A percentile compares a stretch with the other conserved stretches of the same genome.
These are phyloP conservation scores for Phialocephala subalpina DNA, from an alignment of 2,329 filamentous ascomycete genomes.

Conservation along the genomic window DNA sequence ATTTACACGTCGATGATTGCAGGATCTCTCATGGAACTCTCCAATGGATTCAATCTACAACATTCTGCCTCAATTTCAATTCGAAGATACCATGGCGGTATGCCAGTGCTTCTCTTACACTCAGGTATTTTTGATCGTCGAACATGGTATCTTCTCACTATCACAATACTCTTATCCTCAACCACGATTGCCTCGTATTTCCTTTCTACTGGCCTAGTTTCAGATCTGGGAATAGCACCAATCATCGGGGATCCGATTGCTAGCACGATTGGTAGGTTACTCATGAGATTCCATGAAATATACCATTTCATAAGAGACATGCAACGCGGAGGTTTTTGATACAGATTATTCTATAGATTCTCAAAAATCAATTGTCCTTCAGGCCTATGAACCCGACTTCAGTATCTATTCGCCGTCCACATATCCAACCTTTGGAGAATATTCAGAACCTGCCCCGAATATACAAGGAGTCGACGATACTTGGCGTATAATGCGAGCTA, in stretches of 20 bases:
- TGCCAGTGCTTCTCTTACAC: slow-evolving; percentile 11
- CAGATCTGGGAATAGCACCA: slow-evolving; percentile 9
- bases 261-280: background rate
- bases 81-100: slow-evolving; percentile 1
- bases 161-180: slow-evolving; percentile 1
- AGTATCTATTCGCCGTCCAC: background rate
- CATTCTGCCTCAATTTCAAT: slow-evolving; percentile 14
- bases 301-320: too few species aligned
- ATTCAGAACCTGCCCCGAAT: slow-evolving; percentile 9
- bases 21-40: slow-evolving; percentile 15
- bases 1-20: slow-evolving; percentile 17
- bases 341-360: slow-evolving; percentile 1
- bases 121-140: background rate
- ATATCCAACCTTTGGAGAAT: slow-evolving; percentile 17
- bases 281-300: too few species aligned
- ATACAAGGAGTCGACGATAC: slow-evolving; percentile 9
- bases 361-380: background rate
- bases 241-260: slow-evolving; percentile 10
- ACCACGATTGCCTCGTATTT: slow-evolving; percentile 13
- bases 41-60: slow-evolving; percentile 9
- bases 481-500: slow-evolving; percentile 4
- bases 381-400: slow-evolving; percentile 4
- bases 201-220: slow-evolving; percentile 14
- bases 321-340: too few species aligned
- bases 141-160: slow-evolving; percentile 14